Conservation (phyloP, 2,329 filamentous ascomycete genomes). For the Xylaria arbuscula region DNA sequence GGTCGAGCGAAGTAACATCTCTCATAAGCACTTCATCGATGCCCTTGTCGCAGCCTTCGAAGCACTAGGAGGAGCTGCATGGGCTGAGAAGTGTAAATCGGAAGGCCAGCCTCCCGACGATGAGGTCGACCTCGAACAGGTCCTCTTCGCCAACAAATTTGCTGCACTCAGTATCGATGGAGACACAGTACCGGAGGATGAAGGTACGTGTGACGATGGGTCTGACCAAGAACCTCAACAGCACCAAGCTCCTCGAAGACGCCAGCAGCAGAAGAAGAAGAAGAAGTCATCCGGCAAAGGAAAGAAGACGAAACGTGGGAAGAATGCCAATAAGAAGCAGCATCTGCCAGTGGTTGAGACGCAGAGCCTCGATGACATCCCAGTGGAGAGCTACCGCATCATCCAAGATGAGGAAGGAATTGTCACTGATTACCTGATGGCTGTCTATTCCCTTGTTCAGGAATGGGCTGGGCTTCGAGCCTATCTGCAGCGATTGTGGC, state of each 20-base stretch:
- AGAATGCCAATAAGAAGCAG: conserved; percentile 42
- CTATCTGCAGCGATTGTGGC: conserved; percentile 57
- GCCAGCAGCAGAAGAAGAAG: conserved; percentile 21
- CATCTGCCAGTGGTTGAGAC: conserved; percentile 22
- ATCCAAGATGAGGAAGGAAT: conserved; percentile 53
- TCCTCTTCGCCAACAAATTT: conserved; percentile 49
- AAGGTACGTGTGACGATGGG: conserved; percentile 32
- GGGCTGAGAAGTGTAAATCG: conserved; percentile 49
- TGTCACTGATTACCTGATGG: conserved; percentile 58
- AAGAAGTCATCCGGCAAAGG: conserved; percentile 37
- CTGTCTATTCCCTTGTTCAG: conserved; percentile 53
- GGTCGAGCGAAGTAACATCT: conserved; percentile 53
- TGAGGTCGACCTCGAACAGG: conserved; percentile 43
- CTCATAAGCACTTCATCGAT: conserved; percentile 58
- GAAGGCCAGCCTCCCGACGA: conserved; percentile 41
- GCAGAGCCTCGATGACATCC: conserved; percentile 51
- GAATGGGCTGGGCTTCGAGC: conserved; percentile 55
- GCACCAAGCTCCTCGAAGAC: conserved; percentile 33
- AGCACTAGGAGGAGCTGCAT: conserved; percentile 31
- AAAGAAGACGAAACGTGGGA: conserved; percentile 43
- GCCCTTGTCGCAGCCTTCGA: conserved; percentile 53
- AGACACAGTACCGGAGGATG: conserved; percentile 36
- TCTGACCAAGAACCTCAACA: conserved; percentile 30
- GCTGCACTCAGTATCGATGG: conserved; percentile 40
- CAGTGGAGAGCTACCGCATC: conserved; percentile 58